These are phyloP conservation scores for Fraxinus greggii DNA, from an alignment of 305 asterid genomes.

Conservation along the genomic window DNA sequence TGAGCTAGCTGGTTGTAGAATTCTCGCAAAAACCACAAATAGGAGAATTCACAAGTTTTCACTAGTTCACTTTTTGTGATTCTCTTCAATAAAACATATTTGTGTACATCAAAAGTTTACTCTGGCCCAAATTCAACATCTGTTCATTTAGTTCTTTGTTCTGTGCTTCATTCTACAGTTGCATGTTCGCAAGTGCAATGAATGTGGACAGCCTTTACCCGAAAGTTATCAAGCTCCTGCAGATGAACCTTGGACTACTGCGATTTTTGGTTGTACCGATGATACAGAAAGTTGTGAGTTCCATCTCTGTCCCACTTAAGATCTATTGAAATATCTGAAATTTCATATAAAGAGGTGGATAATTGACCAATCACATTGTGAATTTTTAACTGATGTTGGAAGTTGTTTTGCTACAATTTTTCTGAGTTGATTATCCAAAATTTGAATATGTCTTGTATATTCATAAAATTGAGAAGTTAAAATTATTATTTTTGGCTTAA, in stretches of 20 bases:
- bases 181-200: conserved; percentile 75
- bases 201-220: conserved; percentile 92
- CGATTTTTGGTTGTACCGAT: conserved; percentile 74
- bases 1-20: not conserved
- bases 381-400: not conserved
- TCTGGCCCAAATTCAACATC: not conserved
- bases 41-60: not conserved
- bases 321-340: conserved; percentile 10
- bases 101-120: not conserved
- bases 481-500: not conserved
- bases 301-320: not conserved
- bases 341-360: not conserved
- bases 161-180: conserved; percentile 54
- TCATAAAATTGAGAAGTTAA: not conserved
- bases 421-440: not conserved
- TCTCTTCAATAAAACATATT: not conserved
- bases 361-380: not conserved
- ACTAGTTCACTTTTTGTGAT: not conserved
- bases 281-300: conserved; percentile 84
- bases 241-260: conserved; percentile 94
- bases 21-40: not conserved
- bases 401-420: not conserved
- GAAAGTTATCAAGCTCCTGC: conserved; percentile 93
- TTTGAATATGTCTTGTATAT: not conserved
- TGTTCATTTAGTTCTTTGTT: conserved; percentile 7